Evolutionary conservation across 305 asterid genomes (phyloP), one percentile per base, ranked within the genome.

Genomic region (Solanum hybrid): DNA sequence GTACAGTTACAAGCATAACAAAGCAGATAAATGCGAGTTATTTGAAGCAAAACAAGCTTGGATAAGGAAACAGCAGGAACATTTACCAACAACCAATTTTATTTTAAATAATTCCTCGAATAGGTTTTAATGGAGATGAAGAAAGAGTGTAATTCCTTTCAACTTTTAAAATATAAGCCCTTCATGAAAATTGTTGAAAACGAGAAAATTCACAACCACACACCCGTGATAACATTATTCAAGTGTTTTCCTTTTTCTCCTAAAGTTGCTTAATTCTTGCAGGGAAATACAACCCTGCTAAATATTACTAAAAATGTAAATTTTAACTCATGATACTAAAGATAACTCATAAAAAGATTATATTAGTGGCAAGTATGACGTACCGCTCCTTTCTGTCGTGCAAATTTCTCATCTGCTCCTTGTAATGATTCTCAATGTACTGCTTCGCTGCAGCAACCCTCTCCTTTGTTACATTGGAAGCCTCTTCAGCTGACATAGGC

Each of bases 371-470:
- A 86, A 34, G 79, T 89, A 89, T 42, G 87, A 76, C 94, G 46
- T 95, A 96, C 99, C 99, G 93, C 92, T 97, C 97, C 92, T 94
- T 96, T 92, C 99, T 94, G 91, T 96, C 99, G 91, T 97, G 98
- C 92, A 97, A 95, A 92, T 90, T 97, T 91, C 94, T 96, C 99
- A 92, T 96, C 92, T 96, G 99, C 89, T 92, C 96, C 93, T 96
- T 97, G 96, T 97, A 97, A 92, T 96, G 99, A 91, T 97, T 97
- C 93, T 97, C 99, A 88, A 97, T 97, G 91, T 96, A 97, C 94
- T 96, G 98, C 95, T 97, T 97, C 0, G 99, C 98, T 1, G 99
- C 98, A 89, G 98, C 98, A 39, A 93, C 99, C 90, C 94, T 95
- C 93, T 96, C 98, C 89, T 96, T 95, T 2, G 99, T 97, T 40